Percentiles rank a stretch among this genome's conserved stretches.
phyloP scores from a whole-genome alignment of 352 stramenopile genomes.

The Phytophthora agathidicida region DNA sequence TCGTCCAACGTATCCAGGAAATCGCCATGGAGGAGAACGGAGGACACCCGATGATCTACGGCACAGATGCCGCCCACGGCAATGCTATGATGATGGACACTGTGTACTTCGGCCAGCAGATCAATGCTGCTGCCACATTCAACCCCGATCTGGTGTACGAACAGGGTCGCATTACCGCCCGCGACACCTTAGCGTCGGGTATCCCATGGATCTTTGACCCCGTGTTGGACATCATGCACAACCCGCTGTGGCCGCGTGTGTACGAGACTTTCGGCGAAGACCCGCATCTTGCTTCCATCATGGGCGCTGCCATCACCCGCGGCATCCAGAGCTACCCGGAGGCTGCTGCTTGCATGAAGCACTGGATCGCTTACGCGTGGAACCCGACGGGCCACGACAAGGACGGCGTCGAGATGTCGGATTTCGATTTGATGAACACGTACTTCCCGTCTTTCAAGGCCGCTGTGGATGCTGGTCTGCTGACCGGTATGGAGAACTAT shows the following conservation, averaged over 20 bases:
- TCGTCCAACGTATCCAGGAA: constrained; percentile 66
- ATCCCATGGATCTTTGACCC: constrained; percentile 90
- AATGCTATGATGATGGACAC: constrained; percentile 74
- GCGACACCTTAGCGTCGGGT: constrained; percentile 77
- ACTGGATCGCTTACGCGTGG: constrained; percentile 81
- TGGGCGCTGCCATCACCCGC: constrained; percentile 64
- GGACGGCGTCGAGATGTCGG: constrained; percentile 57
- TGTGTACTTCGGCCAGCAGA: constrained; percentile 81
- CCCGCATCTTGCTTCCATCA: constrained; percentile 63
- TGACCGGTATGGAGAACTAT: constrained; percentile 93
- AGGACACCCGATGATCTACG: constrained; percentile 72
- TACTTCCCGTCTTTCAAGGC: constrained; percentile 78
- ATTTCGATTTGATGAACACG: constrained; percentile 76
- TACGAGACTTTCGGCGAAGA: constrained; percentile 94
- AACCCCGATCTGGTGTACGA: constrained; percentile 69
- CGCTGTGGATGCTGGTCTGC: constrained; percentile 63
- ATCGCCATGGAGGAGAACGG: constrained; percentile 64
- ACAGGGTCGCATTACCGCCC: constrained; percentile 31
- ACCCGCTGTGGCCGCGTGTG: constrained; percentile 81
- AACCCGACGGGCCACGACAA: constrained; percentile 79
- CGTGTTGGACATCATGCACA: constrained; percentile 72
- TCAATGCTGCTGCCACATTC: constrained; percentile 82
- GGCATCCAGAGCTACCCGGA: constrained; percentile 66
- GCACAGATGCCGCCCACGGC: constrained; percentile 85
- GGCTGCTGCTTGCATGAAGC: constrained; percentile 83